Conservation (phyloP, 345 rosid genomes). For the Punica granatum region DNA sequence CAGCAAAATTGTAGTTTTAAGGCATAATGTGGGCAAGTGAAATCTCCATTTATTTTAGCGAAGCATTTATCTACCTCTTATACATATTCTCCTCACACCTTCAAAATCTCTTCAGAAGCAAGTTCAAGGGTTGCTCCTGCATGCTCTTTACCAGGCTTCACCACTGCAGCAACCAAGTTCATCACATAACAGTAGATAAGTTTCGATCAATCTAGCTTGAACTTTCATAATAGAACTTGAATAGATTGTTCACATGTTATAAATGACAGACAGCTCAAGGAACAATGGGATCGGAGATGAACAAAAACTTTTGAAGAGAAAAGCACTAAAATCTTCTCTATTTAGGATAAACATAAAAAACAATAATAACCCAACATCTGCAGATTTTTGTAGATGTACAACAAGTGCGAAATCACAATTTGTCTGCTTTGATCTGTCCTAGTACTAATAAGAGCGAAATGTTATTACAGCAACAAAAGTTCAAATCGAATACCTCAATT, state of each 20-base stretch:
- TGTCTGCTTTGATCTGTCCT: no score
- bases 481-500: no score
- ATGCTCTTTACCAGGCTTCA: slow-evolving; percentile 67
- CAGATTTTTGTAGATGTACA: no score
- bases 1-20: not conserved
- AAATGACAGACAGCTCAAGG: no score
- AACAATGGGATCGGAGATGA: no score
- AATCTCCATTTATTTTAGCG: not conserved
- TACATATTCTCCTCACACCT: slow-evolving; percentile 20
- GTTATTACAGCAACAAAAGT: not conserved
- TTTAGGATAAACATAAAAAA: no score
- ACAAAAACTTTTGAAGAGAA: no score
- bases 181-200: not conserved
- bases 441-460: no score
- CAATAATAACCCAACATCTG: no score
- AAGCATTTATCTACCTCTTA: not conserved
- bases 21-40: not conserved
- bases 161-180: slow-evolving; percentile 33
- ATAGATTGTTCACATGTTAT: not conserved
- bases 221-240: not conserved
- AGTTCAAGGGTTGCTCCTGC: slow-evolving; percentile 84
- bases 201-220: not conserved
- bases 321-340: no score
- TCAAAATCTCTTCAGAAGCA: slow-evolving; percentile 65
- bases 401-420: no score